A percentile compares a stretch with the other conserved stretches of the same genome.
These are phyloP conservation scores for Cymbopogon citratus DNA, from an alignment of 176 grass and related monocot species.

Conservation along the genomic window DNA sequence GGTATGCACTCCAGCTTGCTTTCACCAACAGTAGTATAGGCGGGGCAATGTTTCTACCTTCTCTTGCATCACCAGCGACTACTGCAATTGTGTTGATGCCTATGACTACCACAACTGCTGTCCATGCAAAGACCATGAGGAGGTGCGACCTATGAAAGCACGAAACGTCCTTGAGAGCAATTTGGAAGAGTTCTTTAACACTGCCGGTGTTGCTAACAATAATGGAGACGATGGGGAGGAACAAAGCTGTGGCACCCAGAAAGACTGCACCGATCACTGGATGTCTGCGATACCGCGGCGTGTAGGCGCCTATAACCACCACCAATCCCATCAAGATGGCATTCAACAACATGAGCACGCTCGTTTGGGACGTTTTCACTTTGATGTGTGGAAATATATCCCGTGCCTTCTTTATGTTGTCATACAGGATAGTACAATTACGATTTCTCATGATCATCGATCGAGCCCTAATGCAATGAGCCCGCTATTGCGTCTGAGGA, in stretches of 20 bases:
- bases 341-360: background rate
- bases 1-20: background rate
- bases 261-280: background rate
- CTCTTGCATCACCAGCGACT: background rate
- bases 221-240: background rate
- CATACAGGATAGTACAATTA: too few relatives aligned
- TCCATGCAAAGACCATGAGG: background rate
- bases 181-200: background rate
- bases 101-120: background rate
- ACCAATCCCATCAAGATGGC: background rate
- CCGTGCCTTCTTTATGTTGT: too few relatives aligned
- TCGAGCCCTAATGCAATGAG: too few relatives aligned
- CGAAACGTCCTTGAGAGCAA: rapidly evolving
- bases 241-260: background rate
- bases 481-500: too few relatives aligned
- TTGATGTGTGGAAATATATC: too few relatives aligned
- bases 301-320: background rate
- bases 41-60: background rate
- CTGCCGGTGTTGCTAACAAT: background rate
- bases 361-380: background rate
- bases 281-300: background rate
- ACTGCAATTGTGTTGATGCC: background rate
- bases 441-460: too few relatives aligned
- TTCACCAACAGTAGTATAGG: background rate
- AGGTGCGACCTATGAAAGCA: rapidly evolving